Conservation (phyloP, 495 filamentous ascomycete species). For the Podospora pseudocomata region DNA sequence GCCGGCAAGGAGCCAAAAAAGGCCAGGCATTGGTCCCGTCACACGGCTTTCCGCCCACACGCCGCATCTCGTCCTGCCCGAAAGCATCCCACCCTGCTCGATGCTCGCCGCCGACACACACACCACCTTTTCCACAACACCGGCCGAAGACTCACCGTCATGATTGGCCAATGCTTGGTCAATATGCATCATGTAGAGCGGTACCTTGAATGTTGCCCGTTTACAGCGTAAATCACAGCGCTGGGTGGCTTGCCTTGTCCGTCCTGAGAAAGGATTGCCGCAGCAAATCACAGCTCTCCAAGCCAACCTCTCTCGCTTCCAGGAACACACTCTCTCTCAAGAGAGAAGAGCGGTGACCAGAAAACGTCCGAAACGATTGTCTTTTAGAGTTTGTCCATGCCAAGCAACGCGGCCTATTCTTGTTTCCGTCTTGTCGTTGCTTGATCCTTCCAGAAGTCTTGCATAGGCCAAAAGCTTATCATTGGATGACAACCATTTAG, state of each 20-base stretch:
- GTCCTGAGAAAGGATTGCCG: not conserved
- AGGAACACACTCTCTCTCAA: not conserved
- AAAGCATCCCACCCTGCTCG: not conserved
- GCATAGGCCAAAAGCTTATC: not conserved
- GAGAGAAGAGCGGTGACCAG: not conserved
- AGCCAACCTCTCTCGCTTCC: not conserved
- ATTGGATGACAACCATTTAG: not conserved
- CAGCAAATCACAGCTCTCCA: not conserved
- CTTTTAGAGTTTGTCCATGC: not conserved
- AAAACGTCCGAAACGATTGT: not conserved
- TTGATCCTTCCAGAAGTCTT: not conserved
- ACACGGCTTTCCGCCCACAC: constrained; percentile 12
- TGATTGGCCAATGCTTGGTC: not conserved
- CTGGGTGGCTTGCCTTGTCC: not conserved
- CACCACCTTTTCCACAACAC: constrained; percentile 7
- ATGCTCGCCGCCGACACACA: not conserved
- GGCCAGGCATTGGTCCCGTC: not conserved
- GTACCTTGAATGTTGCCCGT: not conserved
- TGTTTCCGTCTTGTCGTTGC: not conserved
- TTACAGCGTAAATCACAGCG: not conserved
- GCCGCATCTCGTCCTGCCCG: constrained; percentile 15
- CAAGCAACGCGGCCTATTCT: not conserved
- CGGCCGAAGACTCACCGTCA: not conserved
- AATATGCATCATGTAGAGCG: not conserved
- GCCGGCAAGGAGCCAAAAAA: not conserved